Evolutionary conservation across 805 yeast species (phyloP).

Genomic region (Metschnikowia bowlesiae): DNA sequence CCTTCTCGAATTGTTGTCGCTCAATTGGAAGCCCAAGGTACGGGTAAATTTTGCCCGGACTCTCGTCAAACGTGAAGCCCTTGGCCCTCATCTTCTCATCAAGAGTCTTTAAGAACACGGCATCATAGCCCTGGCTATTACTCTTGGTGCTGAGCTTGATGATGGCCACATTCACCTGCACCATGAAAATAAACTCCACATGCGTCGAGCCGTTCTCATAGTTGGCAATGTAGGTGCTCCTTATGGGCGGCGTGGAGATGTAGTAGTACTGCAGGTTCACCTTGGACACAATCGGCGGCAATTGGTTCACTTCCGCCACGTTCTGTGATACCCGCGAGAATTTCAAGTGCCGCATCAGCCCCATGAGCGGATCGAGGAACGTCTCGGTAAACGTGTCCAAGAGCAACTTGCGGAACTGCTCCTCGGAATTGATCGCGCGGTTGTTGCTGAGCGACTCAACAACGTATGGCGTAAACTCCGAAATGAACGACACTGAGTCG

Average conservation of each 20-base stretch:
- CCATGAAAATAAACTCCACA: conserved; percentile 15
- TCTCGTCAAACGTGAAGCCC: conserved; percentile 15
- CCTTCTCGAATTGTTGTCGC: conserved; percentile 14
- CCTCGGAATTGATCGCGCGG: conserved; percentile 24
- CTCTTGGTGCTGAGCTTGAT: conserved; percentile 14
- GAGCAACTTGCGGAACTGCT: conserved; percentile 32
- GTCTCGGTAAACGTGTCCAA: conserved; percentile 32
- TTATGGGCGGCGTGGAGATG: conserved; percentile 16
- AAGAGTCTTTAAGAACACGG: conserved; percentile 12
- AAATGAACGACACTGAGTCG: conserved; percentile 12
- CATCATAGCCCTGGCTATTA: conserved; percentile 10
- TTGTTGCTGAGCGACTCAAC: conserved; percentile 22
- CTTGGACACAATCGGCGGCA: conserved; percentile 15
- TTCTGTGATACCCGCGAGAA: conserved; percentile 30
- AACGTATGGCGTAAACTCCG: conserved; percentile 16
- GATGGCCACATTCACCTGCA: conserved; percentile 17
- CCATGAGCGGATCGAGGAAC: conserved; percentile 38
- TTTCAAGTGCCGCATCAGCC: conserved; percentile 26
- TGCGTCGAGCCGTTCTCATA: conserved; percentile 10
- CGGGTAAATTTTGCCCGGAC: conserved; percentile 11
- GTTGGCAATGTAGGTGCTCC: conserved; percentile 10
- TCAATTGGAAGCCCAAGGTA: conserved; percentile 9
- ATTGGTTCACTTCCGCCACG: conserved; percentile 19
- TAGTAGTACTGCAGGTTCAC: conserved; percentile 18
- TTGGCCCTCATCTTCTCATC: conserved; percentile 16